A percentile compares a stretch with the other conserved stretches of the same genome.
Evolutionary conservation across 2,329 filamentous ascomycete genomes (phyloP).

Genomic region (Ophiosphaerella narmari): DNA sequence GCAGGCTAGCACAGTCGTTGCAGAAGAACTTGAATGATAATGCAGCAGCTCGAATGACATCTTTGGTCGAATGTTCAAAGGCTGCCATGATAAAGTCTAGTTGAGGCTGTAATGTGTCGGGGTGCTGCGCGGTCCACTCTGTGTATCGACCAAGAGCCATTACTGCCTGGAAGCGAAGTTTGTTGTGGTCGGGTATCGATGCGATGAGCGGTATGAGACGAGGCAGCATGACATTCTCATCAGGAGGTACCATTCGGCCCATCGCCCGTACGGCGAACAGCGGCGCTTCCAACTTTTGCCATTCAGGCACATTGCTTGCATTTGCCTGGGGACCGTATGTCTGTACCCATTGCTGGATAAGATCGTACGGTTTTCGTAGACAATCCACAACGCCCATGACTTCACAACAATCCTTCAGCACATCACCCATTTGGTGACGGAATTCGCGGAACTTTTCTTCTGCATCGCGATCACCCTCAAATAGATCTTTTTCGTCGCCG

Average conservation of each 20-base stretch:
- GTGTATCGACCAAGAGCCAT: constrained; percentile 97
- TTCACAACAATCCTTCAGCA: constrained; percentile 94
- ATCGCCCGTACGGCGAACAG: constrained; percentile 95
- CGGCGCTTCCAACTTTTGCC: constrained; percentile 95
- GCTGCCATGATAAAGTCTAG: constrained; percentile 95
- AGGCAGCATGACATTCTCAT: constrained; percentile 84
- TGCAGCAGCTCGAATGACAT: constrained; percentile 89
- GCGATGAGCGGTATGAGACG: constrained; percentile 93
- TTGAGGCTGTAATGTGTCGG: constrained; percentile 88
- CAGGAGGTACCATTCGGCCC: constrained; percentile 91
- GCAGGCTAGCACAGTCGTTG: constrained; percentile 85
- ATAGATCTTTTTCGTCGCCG: constrained; percentile 78
- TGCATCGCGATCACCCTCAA: constrained; percentile 92
- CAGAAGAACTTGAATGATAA: constrained; percentile 97
- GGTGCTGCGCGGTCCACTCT: constrained; percentile 94
- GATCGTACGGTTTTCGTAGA: constrained; percentile 81
- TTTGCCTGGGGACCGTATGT: constrained; percentile 78
- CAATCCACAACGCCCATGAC: constrained; percentile 94
- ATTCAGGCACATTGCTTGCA: constrained; percentile 79
- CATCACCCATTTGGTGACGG: constrained; percentile 95
- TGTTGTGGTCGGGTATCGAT: constrained; percentile 93
- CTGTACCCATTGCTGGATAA: constrained; percentile 87
- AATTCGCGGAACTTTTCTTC: constrained; percentile 98
- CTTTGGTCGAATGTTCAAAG: constrained; percentile 84
- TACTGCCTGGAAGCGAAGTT: constrained; percentile 96